Percentiles rank a stretch among this genome's conserved stretches.
These are phyloP conservation scores for Hymenoscyphus occultus DNA, from an alignment of 2,329 filamentous ascomycete genomes.

Conservation along the genomic window DNA sequence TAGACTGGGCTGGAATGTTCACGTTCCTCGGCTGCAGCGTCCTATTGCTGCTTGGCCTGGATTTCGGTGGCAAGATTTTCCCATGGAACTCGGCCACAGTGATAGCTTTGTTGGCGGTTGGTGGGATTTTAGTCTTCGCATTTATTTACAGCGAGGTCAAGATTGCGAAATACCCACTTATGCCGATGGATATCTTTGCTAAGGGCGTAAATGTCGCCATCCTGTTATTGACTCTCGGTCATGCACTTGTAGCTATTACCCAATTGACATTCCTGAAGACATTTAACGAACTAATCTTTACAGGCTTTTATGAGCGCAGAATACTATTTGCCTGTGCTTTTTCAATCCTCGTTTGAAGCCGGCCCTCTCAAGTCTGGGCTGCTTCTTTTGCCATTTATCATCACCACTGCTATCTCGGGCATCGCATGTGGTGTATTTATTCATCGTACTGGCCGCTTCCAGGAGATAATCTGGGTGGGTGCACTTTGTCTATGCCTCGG, in stretches of 20 bases:
- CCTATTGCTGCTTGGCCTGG: slow-evolving; percentile 14
- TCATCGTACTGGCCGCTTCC: background rate
- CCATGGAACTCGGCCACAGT: slow-evolving; percentile 59
- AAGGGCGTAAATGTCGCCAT: slow-evolving; percentile 24
- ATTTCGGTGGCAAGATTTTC: slow-evolving; percentile 15
- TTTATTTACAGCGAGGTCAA: slow-evolving; percentile 52
- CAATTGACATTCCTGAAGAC: too few relatives aligned
- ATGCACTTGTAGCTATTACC: too few relatives aligned
- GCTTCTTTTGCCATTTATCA: slow-evolving; percentile 66
- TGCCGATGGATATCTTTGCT: slow-evolving; percentile 40
- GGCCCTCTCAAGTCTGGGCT: slow-evolving; percentile 70
- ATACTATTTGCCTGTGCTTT: slow-evolving; percentile 58
- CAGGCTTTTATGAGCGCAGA: slow-evolving; percentile 47
- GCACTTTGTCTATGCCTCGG: too few relatives aligned
- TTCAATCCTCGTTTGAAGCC: slow-evolving; percentile 72
- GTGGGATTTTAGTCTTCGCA: slow-evolving; percentile 45
- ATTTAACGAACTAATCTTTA: background rate
- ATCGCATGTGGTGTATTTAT: slow-evolving; percentile 44
- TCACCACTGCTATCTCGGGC: slow-evolving; percentile 46
- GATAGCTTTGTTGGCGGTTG: slow-evolving; percentile 56
- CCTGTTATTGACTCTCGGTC: too few relatives aligned
- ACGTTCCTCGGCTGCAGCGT: slow-evolving; percentile 50
- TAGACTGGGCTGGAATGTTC: slow-evolving; percentile 60
- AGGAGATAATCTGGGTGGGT: background rate
- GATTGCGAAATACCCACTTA: slow-evolving; percentile 29